A percentile compares a stretch with the other conserved stretches of the same genome.
phyloP scores from a whole-genome alignment of 2,329 filamentous ascomycete species.

The Botrytis cinerea region DNA sequence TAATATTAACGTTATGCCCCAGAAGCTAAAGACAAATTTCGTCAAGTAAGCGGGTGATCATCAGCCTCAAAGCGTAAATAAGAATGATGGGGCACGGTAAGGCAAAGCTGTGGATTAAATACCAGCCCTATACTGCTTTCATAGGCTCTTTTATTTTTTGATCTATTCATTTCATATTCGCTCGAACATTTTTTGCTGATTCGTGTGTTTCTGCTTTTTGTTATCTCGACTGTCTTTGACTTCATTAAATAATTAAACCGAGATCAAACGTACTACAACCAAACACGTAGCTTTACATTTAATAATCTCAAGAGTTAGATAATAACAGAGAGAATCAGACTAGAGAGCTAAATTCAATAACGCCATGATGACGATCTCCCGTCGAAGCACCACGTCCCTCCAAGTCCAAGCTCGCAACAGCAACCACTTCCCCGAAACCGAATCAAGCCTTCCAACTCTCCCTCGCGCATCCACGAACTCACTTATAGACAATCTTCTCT shows the following conservation, averaged over 20 bases:
- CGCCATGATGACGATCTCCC: constrained; percentile 7
- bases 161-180: not conserved
- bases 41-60: constrained; percentile 3
- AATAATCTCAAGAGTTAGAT: not conserved
- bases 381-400: constrained; percentile 17
- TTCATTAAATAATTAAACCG: not conserved
- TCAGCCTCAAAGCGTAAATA: not conserved
- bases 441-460: constrained; percentile 49
- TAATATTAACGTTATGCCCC: not conserved
- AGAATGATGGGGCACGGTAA: not conserved
- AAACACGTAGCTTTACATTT: not conserved
- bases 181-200: not conserved
- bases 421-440: constrained; percentile 40
- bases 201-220: not conserved
- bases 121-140: not conserved
- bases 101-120: not conserved
- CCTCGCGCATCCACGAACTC: constrained; percentile 35
- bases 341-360: not conserved
- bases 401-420: constrained; percentile 20
- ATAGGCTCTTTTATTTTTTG: not conserved
- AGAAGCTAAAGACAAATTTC: not conserved
- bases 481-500: constrained; percentile 46
- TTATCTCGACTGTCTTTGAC: not conserved
- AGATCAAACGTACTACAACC: not conserved
- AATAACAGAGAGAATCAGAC: not conserved